These are phyloP conservation scores for Glaciozyma antarctica DNA, from an alignment of 768 basidiomycete genomes.

Conservation along the genomic window DNA sequence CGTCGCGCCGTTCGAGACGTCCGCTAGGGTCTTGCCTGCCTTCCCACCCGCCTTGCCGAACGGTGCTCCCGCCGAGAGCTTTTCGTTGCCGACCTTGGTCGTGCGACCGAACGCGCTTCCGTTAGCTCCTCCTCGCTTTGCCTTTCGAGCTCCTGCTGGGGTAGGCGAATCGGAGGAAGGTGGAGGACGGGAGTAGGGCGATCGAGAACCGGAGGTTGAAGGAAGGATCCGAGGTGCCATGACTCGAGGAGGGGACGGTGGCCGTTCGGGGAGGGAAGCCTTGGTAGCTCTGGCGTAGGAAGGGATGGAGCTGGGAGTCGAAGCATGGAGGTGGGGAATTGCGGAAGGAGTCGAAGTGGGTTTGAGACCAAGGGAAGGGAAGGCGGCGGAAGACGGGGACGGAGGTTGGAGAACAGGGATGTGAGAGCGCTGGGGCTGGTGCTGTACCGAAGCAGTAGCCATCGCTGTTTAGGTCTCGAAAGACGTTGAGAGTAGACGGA, in stretches of 20 bases:
- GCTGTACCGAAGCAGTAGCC: too few species aligned
- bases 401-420: too few species aligned
- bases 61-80: not conserved
- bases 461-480: too few species aligned
- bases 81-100: too few species aligned
- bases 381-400: too few species aligned
- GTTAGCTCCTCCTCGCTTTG: too few species aligned
- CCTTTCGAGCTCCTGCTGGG: too few species aligned
- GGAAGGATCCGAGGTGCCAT: not conserved
- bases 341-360: not conserved
- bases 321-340: not conserved
- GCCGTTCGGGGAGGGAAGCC: not conserved
- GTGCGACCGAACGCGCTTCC: too few species aligned
- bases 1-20: not conserved
- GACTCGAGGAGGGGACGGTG: not conserved
- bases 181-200: not conserved
- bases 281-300: conserved; percentile 1
- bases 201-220: not conserved
- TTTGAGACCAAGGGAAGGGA: not conserved
- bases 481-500: too few species aligned
- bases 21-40: not conserved
- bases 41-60: not conserved
- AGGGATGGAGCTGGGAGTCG: not conserved
- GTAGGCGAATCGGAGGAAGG: too few species aligned
- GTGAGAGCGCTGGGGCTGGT: too few species aligned